Conservation (phyloP, 192 early-diverging fungal species). For the Dissophora globulifera region DNA sequence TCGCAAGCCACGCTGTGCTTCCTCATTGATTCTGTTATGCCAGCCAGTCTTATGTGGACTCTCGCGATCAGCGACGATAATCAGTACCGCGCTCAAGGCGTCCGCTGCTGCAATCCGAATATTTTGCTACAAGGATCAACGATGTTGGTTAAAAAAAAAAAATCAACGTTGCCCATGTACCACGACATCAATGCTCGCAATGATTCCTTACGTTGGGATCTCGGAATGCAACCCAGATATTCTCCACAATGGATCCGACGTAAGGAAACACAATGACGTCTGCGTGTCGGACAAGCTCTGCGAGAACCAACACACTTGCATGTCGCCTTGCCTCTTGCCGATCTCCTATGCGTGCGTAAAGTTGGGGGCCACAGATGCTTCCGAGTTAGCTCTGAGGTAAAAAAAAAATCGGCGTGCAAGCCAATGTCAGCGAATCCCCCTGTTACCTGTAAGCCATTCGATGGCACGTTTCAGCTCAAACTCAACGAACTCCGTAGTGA, state of each 20-base stretch:
- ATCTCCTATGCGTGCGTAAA: constrained; percentile 58
- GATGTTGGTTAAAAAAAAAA: too few species aligned
- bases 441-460: constrained; percentile 86
- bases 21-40: constrained; percentile 86
- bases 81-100: constrained; percentile 79
- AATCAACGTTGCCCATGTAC: background rate
- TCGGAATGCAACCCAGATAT: constrained; percentile 85
- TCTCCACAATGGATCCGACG: constrained; percentile 82
- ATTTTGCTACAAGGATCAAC: constrained; percentile 45
- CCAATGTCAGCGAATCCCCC: too few species aligned
- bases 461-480: constrained; percentile 85
- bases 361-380: too few species aligned
- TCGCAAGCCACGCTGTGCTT: constrained; percentile 78
- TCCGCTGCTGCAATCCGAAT: constrained; percentile 88
- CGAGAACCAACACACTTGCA: constrained; percentile 83
- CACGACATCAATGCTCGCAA: background rate
- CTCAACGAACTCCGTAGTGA: constrained; percentile 85
- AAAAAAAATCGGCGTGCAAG: too few species aligned
- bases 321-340: constrained; percentile 81
- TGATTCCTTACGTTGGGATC: constrained; percentile 70
- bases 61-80: constrained; percentile 84
- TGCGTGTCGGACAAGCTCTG: constrained; percentile 78
- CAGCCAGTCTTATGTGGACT: constrained; percentile 66
- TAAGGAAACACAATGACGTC: constrained; percentile 86
- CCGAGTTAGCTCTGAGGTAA: too few species aligned